Base-by-base conservation (phyloP, 441 rosid genomes). In the Daphne laureola region DNA sequence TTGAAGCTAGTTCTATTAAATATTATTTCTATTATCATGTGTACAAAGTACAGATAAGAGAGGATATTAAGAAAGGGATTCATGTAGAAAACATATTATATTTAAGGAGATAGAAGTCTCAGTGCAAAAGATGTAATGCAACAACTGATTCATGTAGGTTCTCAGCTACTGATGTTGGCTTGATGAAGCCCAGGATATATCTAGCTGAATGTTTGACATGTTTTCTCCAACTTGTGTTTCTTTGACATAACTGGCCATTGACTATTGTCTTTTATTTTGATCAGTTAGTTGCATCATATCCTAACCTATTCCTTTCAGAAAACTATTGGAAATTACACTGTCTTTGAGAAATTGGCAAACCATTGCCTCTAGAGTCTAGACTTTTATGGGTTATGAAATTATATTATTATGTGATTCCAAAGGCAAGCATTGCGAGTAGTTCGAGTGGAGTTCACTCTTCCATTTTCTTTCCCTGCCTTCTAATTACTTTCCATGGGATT, bases 61-160 rank as follows among this genome's bases (percentile, higher is more conserved):
- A 94, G 70, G 99, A 94, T 63, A 78, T 70, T 41, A 94, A 81
- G 78, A 90, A 84, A 75, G 98, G 96, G 54, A 78, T 90, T 50
- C 75, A 94, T 70, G 99, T 94, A 25, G 99, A 94, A 66, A 90
- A 84, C 71, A 76, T 90, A n/a, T n/a, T n/a, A n/a, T n/a, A n/a
- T n/a, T n/a, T 4, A 94, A 82, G 79, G 98, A 94, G 80, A 77
- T 82, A 57, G 96, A 87, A 74, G 99, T 94, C 45, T 67, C 80
- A 43, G 84, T 79, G 88, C 96, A 41, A 73, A 94, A 49, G 99
- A 94, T 74, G 92, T 81, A 61, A 78, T 94, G 61, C 96, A 90
- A 57, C 98, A 87, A 68, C 82, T 94, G 36, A 69, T 94, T 76
- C 87, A 79, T 78, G 99, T 90, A 73, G 17, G 23, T 46, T 14